Conservation (phyloP, 176 grass and related monocot species). For the Carex cristatella region DNA sequence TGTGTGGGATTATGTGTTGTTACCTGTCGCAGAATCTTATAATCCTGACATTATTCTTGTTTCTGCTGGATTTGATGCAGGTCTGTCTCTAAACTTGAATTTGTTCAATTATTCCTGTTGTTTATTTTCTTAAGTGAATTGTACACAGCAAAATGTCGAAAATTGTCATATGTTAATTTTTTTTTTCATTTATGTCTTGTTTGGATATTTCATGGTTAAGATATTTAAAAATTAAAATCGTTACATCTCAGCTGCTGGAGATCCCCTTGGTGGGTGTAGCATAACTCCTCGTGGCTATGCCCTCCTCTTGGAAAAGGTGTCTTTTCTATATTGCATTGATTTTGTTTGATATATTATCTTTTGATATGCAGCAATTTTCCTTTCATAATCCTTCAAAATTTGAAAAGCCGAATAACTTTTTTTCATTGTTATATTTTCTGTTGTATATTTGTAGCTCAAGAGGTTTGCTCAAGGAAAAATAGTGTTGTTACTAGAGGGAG, state of each 20-base stretch:
- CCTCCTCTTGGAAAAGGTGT: constrained; percentile 73
- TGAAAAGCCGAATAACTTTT: neutral
- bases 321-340: neutral
- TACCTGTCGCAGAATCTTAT: constrained; percentile 68
- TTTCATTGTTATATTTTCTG: constrained; percentile 13
- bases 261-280: constrained; percentile 92
- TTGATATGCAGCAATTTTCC: constrained; percentile 1
- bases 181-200: neutral
- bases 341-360: constrained; percentile 1
- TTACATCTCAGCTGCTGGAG: constrained; percentile 40
- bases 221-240: neutral
- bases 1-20: constrained; percentile 76
- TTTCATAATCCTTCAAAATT: neutral
- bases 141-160: neutral
- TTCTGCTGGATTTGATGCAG: constrained; percentile 97
- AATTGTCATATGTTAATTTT: neutral
- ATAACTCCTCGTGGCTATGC: constrained; percentile 93
- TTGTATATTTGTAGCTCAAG: constrained; percentile 46
- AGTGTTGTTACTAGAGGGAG: constrained; percentile 91
- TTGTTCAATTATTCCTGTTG: neutral
- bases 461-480: constrained; percentile 87
- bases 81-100: constrained; percentile 23
- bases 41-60: constrained; percentile 78
- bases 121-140: neutral
- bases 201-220: neutral